Conservation (phyloP, 2,329 filamentous ascomycete genomes). For the Botrytis byssoidea region DNA sequence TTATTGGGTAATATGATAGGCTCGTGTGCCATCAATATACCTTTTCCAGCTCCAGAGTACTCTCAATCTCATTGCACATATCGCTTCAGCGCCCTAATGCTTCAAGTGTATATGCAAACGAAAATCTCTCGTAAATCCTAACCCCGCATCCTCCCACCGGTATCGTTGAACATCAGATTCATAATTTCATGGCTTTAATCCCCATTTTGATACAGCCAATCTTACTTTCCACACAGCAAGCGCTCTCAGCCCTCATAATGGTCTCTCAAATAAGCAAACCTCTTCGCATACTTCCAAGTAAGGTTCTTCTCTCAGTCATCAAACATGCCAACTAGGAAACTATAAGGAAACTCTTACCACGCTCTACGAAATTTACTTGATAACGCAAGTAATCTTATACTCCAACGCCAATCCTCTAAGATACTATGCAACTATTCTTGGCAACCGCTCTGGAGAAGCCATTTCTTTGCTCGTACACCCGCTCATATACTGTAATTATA, state of each 20-base stretch:
- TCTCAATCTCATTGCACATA: accelerated
- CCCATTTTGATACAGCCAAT: neutral
- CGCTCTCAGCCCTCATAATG: neutral
- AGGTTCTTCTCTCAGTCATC: neutral
- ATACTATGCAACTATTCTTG: neutral
- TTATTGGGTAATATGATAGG: accelerated
- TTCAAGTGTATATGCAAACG: accelerated
- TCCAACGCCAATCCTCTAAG: neutral
- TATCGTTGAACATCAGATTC: too few species aligned
- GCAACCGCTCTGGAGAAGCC: neutral
- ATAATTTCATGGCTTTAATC: too few species aligned
- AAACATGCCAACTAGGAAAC: neutral
- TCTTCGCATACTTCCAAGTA: neutral
- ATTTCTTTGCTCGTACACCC: neutral
- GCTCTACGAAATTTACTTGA: neutral
- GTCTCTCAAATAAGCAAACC: neutral
- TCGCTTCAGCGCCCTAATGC: neutral
- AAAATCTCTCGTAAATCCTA: too few species aligned
- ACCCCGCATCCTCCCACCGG: too few species aligned
- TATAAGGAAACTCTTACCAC: neutral
- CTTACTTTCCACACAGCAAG: neutral
- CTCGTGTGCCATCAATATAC: neutral
- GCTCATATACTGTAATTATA: neutral
- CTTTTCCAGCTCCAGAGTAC: neutral
- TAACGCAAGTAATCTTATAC: neutral